Conservation (phyloP, 352 stramenopile species). For the Phytophthora rubi region DNA sequence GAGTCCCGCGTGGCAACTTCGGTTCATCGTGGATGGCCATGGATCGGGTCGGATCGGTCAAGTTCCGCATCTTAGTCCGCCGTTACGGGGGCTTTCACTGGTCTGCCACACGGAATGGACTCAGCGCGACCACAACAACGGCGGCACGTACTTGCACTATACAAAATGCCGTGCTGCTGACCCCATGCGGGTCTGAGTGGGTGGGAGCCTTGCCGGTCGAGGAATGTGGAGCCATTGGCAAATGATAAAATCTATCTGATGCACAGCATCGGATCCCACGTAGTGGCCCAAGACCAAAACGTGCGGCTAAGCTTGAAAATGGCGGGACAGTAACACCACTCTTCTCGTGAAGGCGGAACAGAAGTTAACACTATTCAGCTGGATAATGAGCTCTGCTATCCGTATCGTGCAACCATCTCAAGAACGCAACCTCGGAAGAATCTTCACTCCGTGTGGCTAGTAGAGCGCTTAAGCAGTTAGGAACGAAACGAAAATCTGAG, state of each 20-base stretch:
- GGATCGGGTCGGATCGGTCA: conserved; percentile 3
- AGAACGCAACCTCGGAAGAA: background rate
- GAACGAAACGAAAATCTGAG: background rate
- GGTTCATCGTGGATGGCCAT: background rate
- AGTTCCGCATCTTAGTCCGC: conserved; percentile 26
- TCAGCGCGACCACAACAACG: background rate
- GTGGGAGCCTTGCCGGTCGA: conserved; percentile 6
- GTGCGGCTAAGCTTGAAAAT: conserved; percentile 1
- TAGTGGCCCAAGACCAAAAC: background rate
- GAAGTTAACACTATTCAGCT: background rate
- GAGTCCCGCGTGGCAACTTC: conserved; percentile 22
- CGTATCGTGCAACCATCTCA: background rate
- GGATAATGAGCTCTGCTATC: background rate
- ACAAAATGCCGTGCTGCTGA: no score
- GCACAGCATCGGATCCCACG: background rate
- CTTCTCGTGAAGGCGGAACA: background rate
- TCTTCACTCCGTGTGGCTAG: background rate
- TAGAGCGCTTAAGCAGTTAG: no score
- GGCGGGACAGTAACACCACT: conserved; percentile 6
- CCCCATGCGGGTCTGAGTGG: no score
- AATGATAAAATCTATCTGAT: conserved; percentile 36
- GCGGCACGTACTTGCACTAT: background rate
- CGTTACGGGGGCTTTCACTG: conserved; percentile 13
- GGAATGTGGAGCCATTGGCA: background rate
- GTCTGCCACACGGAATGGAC: conserved; percentile 12